These are phyloP conservation scores for Chaetomiaceae sp. DNA, from an alignment of 2,329 filamentous ascomycete species.

Conservation along the genomic window DNA sequence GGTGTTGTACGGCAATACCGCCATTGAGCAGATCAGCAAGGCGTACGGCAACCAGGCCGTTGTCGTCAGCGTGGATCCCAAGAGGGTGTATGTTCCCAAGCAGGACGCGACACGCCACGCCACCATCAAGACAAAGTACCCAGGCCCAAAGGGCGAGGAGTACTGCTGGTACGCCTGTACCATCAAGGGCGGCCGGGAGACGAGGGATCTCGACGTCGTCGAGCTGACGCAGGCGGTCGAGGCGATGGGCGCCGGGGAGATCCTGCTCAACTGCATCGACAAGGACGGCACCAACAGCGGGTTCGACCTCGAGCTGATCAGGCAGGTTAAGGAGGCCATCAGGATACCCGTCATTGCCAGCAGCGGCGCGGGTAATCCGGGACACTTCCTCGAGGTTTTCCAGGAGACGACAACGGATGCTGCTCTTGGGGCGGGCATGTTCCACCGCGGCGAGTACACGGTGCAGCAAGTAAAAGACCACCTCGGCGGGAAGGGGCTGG, in stretches of 20 bases:
- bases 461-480: conserved; percentile 91
- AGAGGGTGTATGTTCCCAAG: conserved; percentile 78
- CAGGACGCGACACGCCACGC: conserved; percentile 66
- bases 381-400: conserved; percentile 90
- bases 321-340: conserved; percentile 79
- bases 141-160: conserved; percentile 70
- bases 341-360: conserved; percentile 93
- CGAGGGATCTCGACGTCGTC: conserved; percentile 87
- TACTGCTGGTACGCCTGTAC: conserved; percentile 98
- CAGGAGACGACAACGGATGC: conserved; percentile 81
- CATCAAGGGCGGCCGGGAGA: conserved; percentile 90
- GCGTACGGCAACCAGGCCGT: conserved; percentile 97
- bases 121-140: conserved; percentile 64
- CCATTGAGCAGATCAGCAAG: conserved; percentile 89
- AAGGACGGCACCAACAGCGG: conserved; percentile 91
- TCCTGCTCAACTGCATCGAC: conserved; percentile 96
- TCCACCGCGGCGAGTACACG: conserved; percentile 92
- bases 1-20: conserved; percentile 72
- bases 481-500: conserved; percentile 63
- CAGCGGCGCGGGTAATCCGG: conserved; percentile 83
- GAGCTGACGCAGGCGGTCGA: conserved; percentile 86
- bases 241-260: conserved; percentile 91
- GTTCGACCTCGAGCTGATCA: conserved; percentile 89
- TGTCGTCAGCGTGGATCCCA: conserved; percentile 91
- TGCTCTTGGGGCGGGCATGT: conserved; percentile 93